These are phyloP conservation scores for Orbilia ellipsospora DNA, from an alignment of 2,329 filamentous ascomycete genomes.

Conservation along the genomic window DNA sequence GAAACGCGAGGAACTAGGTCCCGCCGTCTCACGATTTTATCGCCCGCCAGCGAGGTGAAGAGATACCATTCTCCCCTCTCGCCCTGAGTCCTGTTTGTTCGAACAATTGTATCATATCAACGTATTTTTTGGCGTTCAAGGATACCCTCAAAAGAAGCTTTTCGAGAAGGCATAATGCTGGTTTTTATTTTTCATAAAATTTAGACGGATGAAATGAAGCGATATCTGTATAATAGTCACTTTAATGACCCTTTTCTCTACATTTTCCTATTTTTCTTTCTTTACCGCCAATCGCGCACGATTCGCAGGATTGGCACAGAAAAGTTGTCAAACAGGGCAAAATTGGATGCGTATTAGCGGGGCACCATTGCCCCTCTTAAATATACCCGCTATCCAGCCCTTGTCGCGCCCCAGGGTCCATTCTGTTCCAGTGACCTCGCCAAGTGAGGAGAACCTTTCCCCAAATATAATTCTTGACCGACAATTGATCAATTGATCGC, in stretches of 20 bases:
- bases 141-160: conserved; percentile 51
- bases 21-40: conserved; percentile 85
- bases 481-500: neutral
- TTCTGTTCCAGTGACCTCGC: conserved; percentile 22
- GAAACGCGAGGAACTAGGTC: conserved; percentile 80
- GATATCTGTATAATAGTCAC: conserved; percentile 34
- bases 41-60: conserved; percentile 61
- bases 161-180: neutral
- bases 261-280: neutral
- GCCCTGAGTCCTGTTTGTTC: neutral
- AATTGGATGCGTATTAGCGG: conserved; percentile 30
- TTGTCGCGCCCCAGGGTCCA: conserved; percentile 14
- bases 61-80: too few relatives aligned
- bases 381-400: conserved; percentile 32
- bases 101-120: conserved; percentile 38
- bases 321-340: conserved; percentile 22
- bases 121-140: conserved; percentile 44
- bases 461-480: neutral
- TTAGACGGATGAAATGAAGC: conserved; percentile 39
- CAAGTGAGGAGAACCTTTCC: neutral
- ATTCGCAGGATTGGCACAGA: conserved; percentile 31
- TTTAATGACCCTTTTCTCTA: neutral
- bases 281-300: neutral
- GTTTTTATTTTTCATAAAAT: neutral
- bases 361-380: conserved; percentile 39